Evolutionary conservation across 129 eudicot species (phyloP).

Genomic region (Erigeron canadensis): DNA sequence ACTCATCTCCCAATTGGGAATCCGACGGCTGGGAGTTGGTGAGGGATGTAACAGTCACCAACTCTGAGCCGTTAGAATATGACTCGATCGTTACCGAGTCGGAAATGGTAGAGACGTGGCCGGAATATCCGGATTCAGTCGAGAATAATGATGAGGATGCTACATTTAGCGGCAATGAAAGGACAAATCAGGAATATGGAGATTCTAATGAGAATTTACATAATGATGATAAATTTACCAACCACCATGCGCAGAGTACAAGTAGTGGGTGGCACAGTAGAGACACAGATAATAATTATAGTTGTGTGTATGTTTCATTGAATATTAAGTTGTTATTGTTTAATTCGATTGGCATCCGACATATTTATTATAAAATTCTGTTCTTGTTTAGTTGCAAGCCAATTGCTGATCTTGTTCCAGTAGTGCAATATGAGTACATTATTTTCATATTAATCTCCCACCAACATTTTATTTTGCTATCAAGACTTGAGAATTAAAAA

Average conservation of each 20-base stretch:
- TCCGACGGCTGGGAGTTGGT: conserved; percentile 67
- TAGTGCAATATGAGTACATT: background rate
- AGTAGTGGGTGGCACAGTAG: conserved; percentile 26
- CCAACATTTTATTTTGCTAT: conserved; percentile 19
- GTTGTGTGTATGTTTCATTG: conserved; percentile 22
- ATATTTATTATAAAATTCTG: conserved; percentile 31
- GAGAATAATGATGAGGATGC: conserved; percentile 1
- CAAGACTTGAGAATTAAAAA: conserved; percentile 1
- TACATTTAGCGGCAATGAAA: conserved; percentile 7
- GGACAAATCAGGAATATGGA: conserved; percentile 27
- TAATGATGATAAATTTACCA: conserved; percentile 17
- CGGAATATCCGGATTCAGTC: conserved; percentile 32
- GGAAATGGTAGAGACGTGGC: conserved; percentile 6
- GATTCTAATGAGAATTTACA: conserved; percentile 14
- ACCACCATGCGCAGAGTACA: conserved; percentile 27
- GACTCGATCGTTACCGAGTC: background rate
- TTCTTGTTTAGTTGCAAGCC: conserved; percentile 24
- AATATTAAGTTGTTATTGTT: conserved; percentile 20
- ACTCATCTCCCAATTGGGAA: conserved; percentile 51
- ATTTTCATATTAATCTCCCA: conserved; percentile 20
- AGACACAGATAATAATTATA: conserved; percentile 30
- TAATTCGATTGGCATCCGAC: conserved; percentile 32
- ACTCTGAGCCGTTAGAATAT: background rate
- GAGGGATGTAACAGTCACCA: conserved; percentile 18
- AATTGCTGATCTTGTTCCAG: conserved; percentile 12